These are phyloP conservation scores for Moesziomyces globuligerus DNA, from an alignment of 1,284 basidiomycete species.

Conservation along the genomic window DNA sequence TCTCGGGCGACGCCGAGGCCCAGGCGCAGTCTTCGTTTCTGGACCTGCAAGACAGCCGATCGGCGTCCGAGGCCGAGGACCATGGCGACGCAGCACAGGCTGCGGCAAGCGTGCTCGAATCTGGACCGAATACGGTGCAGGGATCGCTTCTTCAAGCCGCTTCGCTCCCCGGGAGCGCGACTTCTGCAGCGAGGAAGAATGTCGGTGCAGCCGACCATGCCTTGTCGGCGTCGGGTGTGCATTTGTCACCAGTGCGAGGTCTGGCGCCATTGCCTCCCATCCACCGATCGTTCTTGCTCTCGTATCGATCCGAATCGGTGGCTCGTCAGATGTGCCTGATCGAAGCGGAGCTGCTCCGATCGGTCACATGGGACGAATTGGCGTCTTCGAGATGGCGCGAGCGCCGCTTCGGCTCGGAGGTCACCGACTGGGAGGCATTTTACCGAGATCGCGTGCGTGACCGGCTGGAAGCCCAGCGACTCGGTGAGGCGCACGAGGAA, in stretches of 20 bases:
- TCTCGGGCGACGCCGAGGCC: conserved; percentile 1
- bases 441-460: conserved; percentile 78
- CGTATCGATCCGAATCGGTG: conserved; percentile 72
- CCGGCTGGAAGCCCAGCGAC: conserved; percentile 73
- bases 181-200: not conserved
- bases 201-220: not conserved
- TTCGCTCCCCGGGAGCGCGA: not conserved
- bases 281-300: conserved; percentile 59
- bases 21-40: conserved; percentile 26
- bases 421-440: conserved; percentile 84
- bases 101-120: not conserved
- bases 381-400: conserved; percentile 71
- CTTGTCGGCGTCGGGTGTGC: not conserved
- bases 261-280: conserved; percentile 31
- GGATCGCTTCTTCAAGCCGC: not conserved
- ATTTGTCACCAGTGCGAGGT: conserved; percentile 10
- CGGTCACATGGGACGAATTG: conserved; percentile 83
- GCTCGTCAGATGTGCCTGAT: conserved; percentile 86
- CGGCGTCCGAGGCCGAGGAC: conserved; percentile 18
- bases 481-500: conserved; percentile 41
- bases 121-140: conserved; percentile 7
- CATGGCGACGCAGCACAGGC: not conserved
- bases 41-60: conserved; percentile 25
- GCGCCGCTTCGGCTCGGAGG: conserved; percentile 70
- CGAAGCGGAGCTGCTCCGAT: conserved; percentile 84